Base-by-base conservation (phyloP, 371 early-diverging fungal species). In the Mucor sp. region DNA sequence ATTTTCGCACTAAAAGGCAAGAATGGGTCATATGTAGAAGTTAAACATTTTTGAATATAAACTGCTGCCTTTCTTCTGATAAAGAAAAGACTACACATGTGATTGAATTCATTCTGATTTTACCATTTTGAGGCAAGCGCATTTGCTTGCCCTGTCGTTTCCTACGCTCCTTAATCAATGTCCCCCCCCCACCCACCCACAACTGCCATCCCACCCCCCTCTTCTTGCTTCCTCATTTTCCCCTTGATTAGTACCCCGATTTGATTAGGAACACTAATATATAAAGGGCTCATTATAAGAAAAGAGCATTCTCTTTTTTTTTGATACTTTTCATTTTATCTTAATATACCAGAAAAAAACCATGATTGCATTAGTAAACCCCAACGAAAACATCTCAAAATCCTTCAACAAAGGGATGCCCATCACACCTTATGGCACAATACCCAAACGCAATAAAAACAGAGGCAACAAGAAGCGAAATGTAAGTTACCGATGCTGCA, bases 381-480 rank as follows among this genome's bases (percentile, higher is more conserved):
- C 55, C 35, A 48, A 32, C 53, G 27, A 50, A 9, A 60, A 58
- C 57, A 27, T 70, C 72, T 4, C 50, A 1, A 50, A 50, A 25
- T 1, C 50, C 23, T 12, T 25, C 12, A 25, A 12, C 0, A 21
- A 50, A 50, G 21, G 23, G 4, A 21, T 50, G 50, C 50, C 25
- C 8, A 50, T 50, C 28, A 65, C 47, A 37, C 74, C 78, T 41
- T 77, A 72, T 59, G 78, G 78, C 9, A 25, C 68, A 19, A 74
- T 77, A 43, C 74, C 72, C 12, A 74, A 74, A 32, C 71, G 70
- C 25, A 69, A 25, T 28, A 66, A 65, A 41, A 69, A 5, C 19
- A 63, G 41, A 23, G 28, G 33, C 61, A 43, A 43, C 17, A 55
- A 19, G n/a, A 41, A 65, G 23, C 44, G 43, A 33, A 75, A 61